Percentiles rank a stretch among this genome's conserved stretches.
These are phyloP conservation scores for Aspergillus terreus DNA, from an alignment of 2,329 filamentous ascomycete species.

Conservation along the genomic window DNA sequence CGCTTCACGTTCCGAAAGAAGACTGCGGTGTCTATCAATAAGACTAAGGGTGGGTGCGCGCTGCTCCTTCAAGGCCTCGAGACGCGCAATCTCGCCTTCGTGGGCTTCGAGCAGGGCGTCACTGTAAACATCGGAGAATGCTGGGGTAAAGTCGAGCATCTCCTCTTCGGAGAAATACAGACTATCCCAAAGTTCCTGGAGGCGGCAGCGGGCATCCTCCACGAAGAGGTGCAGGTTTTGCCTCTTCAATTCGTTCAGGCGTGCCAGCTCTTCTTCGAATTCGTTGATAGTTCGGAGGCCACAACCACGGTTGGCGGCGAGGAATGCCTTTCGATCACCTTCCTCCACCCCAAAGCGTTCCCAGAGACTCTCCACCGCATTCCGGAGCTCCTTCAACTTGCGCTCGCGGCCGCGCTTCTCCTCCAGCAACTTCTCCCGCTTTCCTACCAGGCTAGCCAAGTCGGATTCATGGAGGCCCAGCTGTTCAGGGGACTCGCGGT, in stretches of 20 bases:
- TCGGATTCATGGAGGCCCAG: conserved; percentile 89
- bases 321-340: conserved; percentile 75
- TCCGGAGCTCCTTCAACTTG: conserved; percentile 69
- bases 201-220: conserved; percentile 82
- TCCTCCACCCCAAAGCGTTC: conserved; percentile 81
- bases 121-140: conserved; percentile 95
- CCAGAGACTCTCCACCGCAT: conserved; percentile 83
- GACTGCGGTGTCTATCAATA: conserved; percentile 75
- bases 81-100: conserved; percentile 79
- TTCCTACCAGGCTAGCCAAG: conserved; percentile 65
- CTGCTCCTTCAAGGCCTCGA: conserved; percentile 81
- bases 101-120: conserved; percentile 93
- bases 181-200: conserved; percentile 93
- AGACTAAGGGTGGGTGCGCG: conserved; percentile 77
- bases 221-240: conserved; percentile 96
- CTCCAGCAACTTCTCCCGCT: conserved; percentile 76
- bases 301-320: conserved; percentile 83
- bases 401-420: conserved; percentile 86
- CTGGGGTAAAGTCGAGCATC: conserved; percentile 96
- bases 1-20: conserved; percentile 83
- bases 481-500: conserved; percentile 88
- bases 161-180: conserved; percentile 96
- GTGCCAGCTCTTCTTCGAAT: conserved; percentile 83
- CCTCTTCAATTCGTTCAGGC: conserved; percentile 86
- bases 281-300: conserved; percentile 91